Evolutionary conservation across 805 yeast species (phyloP).

Genomic region (Spathaspora girioi): DNA sequence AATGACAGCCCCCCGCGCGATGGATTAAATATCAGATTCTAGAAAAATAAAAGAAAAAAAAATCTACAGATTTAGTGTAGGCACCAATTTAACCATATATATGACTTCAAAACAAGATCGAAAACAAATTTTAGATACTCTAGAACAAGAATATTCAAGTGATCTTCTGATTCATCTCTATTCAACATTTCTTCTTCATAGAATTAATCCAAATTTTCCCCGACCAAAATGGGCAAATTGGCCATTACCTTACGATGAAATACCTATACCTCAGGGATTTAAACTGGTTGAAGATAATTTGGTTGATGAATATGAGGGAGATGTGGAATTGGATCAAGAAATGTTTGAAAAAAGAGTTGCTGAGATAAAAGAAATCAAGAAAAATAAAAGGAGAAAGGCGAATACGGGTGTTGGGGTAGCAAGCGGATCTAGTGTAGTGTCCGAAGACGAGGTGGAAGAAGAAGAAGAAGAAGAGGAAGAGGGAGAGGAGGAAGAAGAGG

Average conservation of each 20-base stretch:
- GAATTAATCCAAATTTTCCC: conserved; percentile 34
- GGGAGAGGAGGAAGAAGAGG: conserved; percentile 10
- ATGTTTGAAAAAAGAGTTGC: neutral
- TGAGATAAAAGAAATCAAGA: neutral
- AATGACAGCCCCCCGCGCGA: neutral
- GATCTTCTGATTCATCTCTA: conserved; percentile 68
- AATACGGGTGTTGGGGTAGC: neutral
- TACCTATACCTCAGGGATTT: conserved; percentile 34
- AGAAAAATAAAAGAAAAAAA: conserved; percentile 16
- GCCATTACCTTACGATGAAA: conserved; percentile 44
- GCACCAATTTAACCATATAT: neutral
- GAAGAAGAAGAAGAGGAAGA: conserved; percentile 8
- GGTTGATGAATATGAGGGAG: conserved; percentile 4
- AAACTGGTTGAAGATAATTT: conserved; percentile 18
- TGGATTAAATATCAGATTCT: neutral
- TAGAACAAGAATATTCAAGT: conserved; percentile 48
- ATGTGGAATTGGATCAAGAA: conserved; percentile 8
- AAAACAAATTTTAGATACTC: conserved; percentile 18
- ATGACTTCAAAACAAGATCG: conserved; percentile 14
- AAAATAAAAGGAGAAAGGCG: neutral
- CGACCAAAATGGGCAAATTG: conserved; percentile 49
- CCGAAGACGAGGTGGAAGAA: neutral
- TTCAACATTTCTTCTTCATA: conserved; percentile 46
- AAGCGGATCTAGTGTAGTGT: too few species aligned
- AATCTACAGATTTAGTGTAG: conserved; percentile 30